These are phyloP conservation scores for Aspergillus hortae DNA, from an alignment of 2,329 filamentous ascomycete species.

Conservation along the genomic window DNA sequence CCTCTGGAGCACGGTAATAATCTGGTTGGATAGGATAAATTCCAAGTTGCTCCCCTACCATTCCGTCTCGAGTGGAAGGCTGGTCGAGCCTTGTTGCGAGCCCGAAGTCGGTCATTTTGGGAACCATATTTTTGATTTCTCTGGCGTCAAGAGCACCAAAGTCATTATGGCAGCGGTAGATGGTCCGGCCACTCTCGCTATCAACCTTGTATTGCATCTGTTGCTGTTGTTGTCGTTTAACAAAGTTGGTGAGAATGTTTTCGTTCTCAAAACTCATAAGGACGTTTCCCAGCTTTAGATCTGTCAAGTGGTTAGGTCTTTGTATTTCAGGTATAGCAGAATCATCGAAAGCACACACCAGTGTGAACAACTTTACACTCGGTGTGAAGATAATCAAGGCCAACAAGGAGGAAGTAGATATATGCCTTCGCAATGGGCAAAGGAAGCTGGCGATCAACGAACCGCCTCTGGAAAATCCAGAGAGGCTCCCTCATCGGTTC, in stretches of 20 bases:
- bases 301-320: conserved; percentile 10
- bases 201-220: too few relatives aligned
- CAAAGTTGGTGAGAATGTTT: conserved; percentile 13
- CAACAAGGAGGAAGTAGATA: conserved; percentile 33
- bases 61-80: conserved; percentile 1
- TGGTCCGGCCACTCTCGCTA: too few relatives aligned
- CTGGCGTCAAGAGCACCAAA: conserved; percentile 16
- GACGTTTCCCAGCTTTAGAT: conserved; percentile 43
- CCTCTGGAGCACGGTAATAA: conserved; percentile 33
- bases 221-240: conserved; percentile 13
- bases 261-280: conserved; percentile 29
- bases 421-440: conserved; percentile 26
- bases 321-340: too few relatives aligned
- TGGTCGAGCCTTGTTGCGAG: conserved; percentile 12
- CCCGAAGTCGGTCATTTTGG: conserved; percentile 22
- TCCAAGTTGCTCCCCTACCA: conserved; percentile 7
- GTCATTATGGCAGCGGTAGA: conserved; percentile 19
- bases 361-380: conserved; percentile 26
- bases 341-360: background rate
- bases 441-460: conserved; percentile 20
- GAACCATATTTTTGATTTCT: conserved; percentile 15
- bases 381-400: conserved; percentile 40
- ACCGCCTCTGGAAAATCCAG: conserved; percentile 27
- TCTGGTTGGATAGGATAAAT: conserved; percentile 44
- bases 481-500: conserved; percentile 35